Evolutionary conservation across 2,329 filamentous ascomycete species (phyloP).

Genomic region (Colletotrichum limetticola): DNA sequence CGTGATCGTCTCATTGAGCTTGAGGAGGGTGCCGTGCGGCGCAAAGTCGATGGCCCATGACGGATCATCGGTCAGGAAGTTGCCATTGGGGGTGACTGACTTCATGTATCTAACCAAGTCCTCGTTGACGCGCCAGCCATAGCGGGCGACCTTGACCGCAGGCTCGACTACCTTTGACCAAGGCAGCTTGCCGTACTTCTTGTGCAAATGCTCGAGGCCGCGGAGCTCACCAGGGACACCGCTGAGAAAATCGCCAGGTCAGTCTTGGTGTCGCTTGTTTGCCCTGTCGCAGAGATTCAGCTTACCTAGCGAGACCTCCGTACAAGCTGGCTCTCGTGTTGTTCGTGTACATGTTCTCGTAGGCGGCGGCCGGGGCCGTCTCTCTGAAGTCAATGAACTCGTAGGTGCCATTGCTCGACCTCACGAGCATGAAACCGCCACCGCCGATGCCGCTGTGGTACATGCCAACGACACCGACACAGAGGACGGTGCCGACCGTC

Average conservation of each 20-base stretch:
- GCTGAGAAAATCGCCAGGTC: conserved; percentile 43
- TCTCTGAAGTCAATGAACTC: conserved; percentile 90
- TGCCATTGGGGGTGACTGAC: conserved; percentile 50
- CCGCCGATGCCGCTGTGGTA: conserved; percentile 79
- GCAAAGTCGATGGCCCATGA: conserved; percentile 89
- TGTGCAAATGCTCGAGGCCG: conserved; percentile 79
- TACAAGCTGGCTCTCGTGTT: conserved; percentile 71
- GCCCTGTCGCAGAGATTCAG: conserved; percentile 45
- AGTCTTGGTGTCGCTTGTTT: not conserved
- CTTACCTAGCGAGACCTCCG: conserved; percentile 78
- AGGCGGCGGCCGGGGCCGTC: conserved; percentile 82
- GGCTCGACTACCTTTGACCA: conserved; percentile 77
- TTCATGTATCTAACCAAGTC: conserved; percentile 80
- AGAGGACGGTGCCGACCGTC: conserved; percentile 71
- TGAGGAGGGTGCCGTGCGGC: conserved; percentile 74
- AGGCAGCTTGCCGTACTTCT: conserved; percentile 69
- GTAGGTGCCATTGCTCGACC: conserved; percentile 71
- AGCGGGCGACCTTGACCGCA: conserved; percentile 75
- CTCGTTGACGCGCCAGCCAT: conserved; percentile 76
- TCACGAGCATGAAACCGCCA: conserved; percentile 83
- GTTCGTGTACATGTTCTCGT: conserved; percentile 83
- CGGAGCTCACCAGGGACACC: conserved; percentile 78
- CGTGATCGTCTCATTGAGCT: conserved; percentile 78
- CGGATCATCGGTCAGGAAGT: conserved; percentile 77
- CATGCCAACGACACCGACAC: conserved; percentile 72